Conservation (phyloP, 345 rosid genomes). For the Zanthoxylum bungeanum region DNA sequence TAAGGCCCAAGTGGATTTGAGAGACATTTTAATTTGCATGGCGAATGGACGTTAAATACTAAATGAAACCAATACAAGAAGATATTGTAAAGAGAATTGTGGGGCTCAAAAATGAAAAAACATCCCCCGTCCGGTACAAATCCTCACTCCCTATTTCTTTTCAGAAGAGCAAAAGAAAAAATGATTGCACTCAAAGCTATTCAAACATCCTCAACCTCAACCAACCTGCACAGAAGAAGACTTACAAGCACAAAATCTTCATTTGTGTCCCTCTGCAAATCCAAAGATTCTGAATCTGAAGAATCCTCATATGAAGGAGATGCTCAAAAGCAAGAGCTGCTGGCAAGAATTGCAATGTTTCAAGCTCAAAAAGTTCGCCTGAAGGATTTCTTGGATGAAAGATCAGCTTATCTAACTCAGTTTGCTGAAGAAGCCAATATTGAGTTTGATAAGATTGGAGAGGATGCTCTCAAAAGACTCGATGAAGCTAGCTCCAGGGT, state of each 20-base stretch:
- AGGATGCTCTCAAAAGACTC: slow-evolving; percentile 83
- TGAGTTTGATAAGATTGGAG: slow-evolving; percentile 81
- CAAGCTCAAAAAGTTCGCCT: slow-evolving; percentile 82
- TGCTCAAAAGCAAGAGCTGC: slow-evolving; percentile 66
- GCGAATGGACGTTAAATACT: too few relatives aligned
- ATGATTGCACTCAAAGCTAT: slow-evolving; percentile 47
- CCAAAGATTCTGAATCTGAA: slow-evolving; percentile 33
- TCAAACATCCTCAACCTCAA: slow-evolving; percentile 27
- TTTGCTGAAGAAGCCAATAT: slow-evolving; percentile 84
- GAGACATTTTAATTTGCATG: too few relatives aligned
- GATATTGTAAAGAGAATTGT: slow-evolving; percentile 22
- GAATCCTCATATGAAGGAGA: slow-evolving; percentile 63
- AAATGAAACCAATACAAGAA: too few relatives aligned
- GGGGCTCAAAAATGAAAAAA: slow-evolving; percentile 34
- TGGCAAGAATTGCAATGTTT: slow-evolving; percentile 81
- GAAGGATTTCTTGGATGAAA: slow-evolving; percentile 75
- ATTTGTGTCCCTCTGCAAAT: slow-evolving; percentile 38
- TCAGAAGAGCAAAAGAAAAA: neutral
- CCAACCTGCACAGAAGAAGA: slow-evolving; percentile 28
- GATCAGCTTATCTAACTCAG: slow-evolving; percentile 69
- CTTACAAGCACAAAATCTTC: slow-evolving; percentile 18
- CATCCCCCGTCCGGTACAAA: neutral
- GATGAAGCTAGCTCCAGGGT: slow-evolving; percentile 91
- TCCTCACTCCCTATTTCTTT: neutral
- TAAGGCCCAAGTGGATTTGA: too few relatives aligned